Percentiles rank a stretch among this genome's conserved stretches.
phyloP scores from a whole-genome alignment of 1,284 basidiomycete genomes.

The Leccinum cinnamomeum region DNA sequence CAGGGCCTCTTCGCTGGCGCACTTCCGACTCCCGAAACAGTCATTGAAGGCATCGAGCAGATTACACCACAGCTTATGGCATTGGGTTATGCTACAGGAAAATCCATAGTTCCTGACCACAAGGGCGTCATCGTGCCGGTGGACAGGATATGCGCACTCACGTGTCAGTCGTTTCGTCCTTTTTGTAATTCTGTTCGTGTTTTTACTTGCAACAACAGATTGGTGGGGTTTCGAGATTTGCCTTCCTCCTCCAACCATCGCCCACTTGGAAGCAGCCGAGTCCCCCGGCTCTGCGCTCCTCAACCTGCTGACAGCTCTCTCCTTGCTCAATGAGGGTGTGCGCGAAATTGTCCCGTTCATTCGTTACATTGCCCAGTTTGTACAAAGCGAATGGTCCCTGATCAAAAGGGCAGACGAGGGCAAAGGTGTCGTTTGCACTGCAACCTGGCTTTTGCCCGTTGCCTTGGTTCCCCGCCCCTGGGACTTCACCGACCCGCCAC shows the following conservation, averaged over 20 bases:
- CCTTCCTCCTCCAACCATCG: slow-evolving; percentile 65
- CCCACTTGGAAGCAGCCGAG: slow-evolving; percentile 57
- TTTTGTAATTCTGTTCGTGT: slow-evolving; percentile 8
- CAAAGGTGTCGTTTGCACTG: slow-evolving; percentile 77
- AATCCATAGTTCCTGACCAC: slow-evolving; percentile 66
- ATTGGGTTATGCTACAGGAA: slow-evolving; percentile 72
- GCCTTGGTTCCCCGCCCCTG: slow-evolving; percentile 74
- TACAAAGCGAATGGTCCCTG: slow-evolving; percentile 66
- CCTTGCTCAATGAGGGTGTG: slow-evolving; percentile 66
- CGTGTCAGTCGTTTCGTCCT: slow-evolving; percentile 51
- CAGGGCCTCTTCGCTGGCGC: slow-evolving; percentile 67
- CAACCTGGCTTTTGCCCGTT: slow-evolving; percentile 81
- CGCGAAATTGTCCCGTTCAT: slow-evolving; percentile 77
- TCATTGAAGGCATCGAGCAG: slow-evolving; percentile 63
- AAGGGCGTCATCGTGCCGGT: slow-evolving; percentile 67
- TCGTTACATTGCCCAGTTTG: slow-evolving; percentile 73
- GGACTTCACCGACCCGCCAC: slow-evolving; percentile 62
- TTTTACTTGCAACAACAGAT: slow-evolving; percentile 42
- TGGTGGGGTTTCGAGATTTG: slow-evolving; percentile 83
- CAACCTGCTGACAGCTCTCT: slow-evolving; percentile 69
- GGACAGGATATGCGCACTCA: slow-evolving; percentile 73
- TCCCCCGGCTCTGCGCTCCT: slow-evolving; percentile 63
- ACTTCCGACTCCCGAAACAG: slow-evolving; percentile 68
- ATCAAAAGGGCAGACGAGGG: slow-evolving; percentile 67
- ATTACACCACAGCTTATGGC: slow-evolving; percentile 77